Evolutionary conservation across 306 rosid genomes (phyloP).

Genomic region (Casuarina cunninghamiana): DNA sequence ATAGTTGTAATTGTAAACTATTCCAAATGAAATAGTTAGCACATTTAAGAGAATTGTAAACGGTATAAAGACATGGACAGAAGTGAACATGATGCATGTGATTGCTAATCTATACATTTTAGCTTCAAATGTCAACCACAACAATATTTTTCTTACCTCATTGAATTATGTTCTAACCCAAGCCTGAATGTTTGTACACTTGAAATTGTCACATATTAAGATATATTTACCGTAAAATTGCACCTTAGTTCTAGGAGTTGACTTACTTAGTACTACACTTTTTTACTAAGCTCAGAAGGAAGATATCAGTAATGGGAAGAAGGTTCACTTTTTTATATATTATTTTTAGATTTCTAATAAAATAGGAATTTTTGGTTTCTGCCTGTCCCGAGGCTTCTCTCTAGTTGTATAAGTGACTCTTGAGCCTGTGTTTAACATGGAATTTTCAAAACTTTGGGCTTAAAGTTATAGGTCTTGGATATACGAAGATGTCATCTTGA

Average conservation of each 20-base stretch:
- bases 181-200: neutral
- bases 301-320: neutral
- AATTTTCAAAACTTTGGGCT: conserved; percentile 19
- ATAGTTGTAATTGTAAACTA: neutral
- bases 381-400: neutral
- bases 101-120: neutral
- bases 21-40: neutral
- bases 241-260: neutral
- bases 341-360: neutral
- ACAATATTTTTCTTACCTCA: neutral
- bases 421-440: neutral
- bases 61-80: neutral
- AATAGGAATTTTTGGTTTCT: neutral
- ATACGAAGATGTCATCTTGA: conserved; percentile 34
- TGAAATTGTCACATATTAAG: neutral
- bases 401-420: neutral
- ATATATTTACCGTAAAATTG: neutral
- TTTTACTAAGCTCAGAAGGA: neutral
- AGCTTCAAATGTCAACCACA: neutral
- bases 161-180: neutral
- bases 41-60: neutral
- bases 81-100: neutral
- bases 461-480: conserved; percentile 40
- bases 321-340: neutral
- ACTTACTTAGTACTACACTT: neutral